phyloP scores from a whole-genome alignment of 805 yeast genomes.

The Ogataea angusta region DNA sequence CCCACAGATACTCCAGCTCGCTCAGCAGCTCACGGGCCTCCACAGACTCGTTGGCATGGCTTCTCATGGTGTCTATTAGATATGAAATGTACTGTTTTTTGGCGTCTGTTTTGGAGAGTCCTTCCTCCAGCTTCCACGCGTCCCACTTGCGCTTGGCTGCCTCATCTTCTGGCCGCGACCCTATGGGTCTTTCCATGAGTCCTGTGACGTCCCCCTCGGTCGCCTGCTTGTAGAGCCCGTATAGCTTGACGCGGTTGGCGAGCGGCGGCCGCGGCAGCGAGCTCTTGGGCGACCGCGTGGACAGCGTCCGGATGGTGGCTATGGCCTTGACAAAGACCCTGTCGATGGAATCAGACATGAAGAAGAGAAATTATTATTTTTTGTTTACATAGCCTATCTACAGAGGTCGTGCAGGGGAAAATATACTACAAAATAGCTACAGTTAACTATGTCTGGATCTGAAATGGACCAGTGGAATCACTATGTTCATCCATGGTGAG shows the following conservation, averaged over 20 bases:
- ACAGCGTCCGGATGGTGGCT: conserved; percentile 69
- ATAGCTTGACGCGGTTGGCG: conserved; percentile 60
- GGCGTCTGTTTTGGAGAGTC: conserved; percentile 66
- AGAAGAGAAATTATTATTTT: conserved; percentile 1
- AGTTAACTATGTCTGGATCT: conserved; percentile 40
- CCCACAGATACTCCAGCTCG: conserved; percentile 74
- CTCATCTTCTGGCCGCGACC: conserved; percentile 57
- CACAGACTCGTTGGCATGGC: conserved; percentile 62
- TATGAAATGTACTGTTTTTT: conserved; percentile 66
- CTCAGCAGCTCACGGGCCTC: conserved; percentile 63
- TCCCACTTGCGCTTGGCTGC: conserved; percentile 76
- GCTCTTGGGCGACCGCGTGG: conserved; percentile 59
- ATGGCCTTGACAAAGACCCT: conserved; percentile 82
- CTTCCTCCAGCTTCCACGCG: conserved; percentile 78
- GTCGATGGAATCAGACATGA: conserved; percentile 59
- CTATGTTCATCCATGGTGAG: conserved; percentile 53
- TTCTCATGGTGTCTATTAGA: conserved; percentile 68
- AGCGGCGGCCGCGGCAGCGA: conserved; percentile 76
- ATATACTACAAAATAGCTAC: neutral
- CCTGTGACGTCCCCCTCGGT: conserved; percentile 82
- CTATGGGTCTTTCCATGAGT: conserved; percentile 63
- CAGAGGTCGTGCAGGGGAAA: conserved; percentile 3
- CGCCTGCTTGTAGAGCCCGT: conserved; percentile 85
- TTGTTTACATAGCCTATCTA: conserved; percentile 12
- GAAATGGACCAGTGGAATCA: conserved; percentile 71